phyloP scores from a whole-genome alignment of 2,329 filamentous ascomycete genomes.

The Colletotrichum sidae region DNA sequence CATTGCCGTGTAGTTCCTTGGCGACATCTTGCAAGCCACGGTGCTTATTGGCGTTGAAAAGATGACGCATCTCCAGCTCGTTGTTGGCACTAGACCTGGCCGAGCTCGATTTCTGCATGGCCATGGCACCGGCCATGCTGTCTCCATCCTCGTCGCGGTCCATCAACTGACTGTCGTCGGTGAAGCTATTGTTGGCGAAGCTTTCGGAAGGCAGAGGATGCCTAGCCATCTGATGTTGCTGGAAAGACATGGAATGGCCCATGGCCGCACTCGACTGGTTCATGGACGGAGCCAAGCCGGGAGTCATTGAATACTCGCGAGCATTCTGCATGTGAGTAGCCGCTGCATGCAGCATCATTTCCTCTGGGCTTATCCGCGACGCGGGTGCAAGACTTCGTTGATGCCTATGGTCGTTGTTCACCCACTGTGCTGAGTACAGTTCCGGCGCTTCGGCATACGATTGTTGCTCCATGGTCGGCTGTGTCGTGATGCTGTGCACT shows the following conservation, averaged over 20 bases:
- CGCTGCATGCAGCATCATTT: conserved; percentile 69
- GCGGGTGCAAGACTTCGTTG: conserved; percentile 56
- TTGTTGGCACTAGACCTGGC: conserved; percentile 81
- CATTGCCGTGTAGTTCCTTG: conserved; percentile 80
- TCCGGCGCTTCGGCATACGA: conserved; percentile 56
- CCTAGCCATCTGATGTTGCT: conserved; percentile 54
- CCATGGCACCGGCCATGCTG: conserved; percentile 57
- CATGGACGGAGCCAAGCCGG: conserved; percentile 56
- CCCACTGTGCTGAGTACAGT: conserved; percentile 64
- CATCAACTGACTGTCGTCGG: conserved; percentile 70
- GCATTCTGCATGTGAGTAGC: conserved; percentile 64
- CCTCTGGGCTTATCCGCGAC: conserved; percentile 66
- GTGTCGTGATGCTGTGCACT: conserved; percentile 64
- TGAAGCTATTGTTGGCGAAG: conserved; percentile 66
- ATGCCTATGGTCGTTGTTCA: conserved; percentile 56
- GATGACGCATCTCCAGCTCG: conserved; percentile 82
- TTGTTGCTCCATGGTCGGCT: conserved; percentile 62
- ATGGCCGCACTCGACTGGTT: conserved; percentile 44
- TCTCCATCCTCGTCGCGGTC: conserved; percentile 71
- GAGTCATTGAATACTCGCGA: conserved; percentile 63
- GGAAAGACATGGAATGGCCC: conserved; percentile 40
- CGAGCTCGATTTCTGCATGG: conserved; percentile 65
- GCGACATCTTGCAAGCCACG: conserved; percentile 79
- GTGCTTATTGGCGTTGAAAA: conserved; percentile 77
- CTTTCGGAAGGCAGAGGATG: conserved; percentile 67